phyloP scores from a whole-genome alignment of 169 alveolate species.

The Eimeria falciformis region DNA sequence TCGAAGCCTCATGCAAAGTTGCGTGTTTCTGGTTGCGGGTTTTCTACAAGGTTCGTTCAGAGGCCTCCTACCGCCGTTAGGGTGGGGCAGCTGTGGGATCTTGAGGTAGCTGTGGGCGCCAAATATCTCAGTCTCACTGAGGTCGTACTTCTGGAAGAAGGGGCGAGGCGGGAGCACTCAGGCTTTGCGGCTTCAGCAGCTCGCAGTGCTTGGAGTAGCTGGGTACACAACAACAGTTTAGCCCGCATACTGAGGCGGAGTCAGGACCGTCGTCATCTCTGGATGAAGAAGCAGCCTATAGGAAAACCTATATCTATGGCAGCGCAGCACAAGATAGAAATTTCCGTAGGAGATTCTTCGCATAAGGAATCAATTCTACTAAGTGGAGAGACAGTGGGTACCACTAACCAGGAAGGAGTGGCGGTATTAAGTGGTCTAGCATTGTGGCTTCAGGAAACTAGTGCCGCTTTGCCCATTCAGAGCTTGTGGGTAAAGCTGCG shows the following conservation, averaged over 20 bases:
- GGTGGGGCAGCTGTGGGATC: slow-evolving; percentile 66
- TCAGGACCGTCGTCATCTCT: not conserved
- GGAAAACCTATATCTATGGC: not conserved
- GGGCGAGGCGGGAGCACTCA: slow-evolving; percentile 22
- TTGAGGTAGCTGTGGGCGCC: slow-evolving; percentile 2
- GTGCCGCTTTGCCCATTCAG: not conserved
- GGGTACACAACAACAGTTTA: slow-evolving; percentile 14
- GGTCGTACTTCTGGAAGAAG: slow-evolving; percentile 6
- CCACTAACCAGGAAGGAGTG: slow-evolving; percentile 15
- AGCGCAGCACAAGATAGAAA: not conserved
- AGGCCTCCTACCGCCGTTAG: slow-evolving; percentile 29
- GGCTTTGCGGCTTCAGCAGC: not conserved
- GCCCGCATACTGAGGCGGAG: not conserved
- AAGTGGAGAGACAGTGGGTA: not conserved
- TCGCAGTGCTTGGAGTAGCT: slow-evolving; percentile 36
- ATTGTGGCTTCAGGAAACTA: slow-evolving; percentile 47
- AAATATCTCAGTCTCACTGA: not conserved
- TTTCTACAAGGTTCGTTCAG: slow-evolving; percentile 29
- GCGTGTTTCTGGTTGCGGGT: not conserved
- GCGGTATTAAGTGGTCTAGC: slow-evolving; percentile 42
- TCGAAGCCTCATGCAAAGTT: not conserved
- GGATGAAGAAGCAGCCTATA: not conserved
- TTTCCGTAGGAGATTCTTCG: slow-evolving; percentile 31
- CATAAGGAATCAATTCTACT: not conserved
- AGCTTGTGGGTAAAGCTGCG: slow-evolving; percentile 34